Conservation (phyloP, 2,329 filamentous ascomycete species). For the Biscogniauxia mediterranea region DNA sequence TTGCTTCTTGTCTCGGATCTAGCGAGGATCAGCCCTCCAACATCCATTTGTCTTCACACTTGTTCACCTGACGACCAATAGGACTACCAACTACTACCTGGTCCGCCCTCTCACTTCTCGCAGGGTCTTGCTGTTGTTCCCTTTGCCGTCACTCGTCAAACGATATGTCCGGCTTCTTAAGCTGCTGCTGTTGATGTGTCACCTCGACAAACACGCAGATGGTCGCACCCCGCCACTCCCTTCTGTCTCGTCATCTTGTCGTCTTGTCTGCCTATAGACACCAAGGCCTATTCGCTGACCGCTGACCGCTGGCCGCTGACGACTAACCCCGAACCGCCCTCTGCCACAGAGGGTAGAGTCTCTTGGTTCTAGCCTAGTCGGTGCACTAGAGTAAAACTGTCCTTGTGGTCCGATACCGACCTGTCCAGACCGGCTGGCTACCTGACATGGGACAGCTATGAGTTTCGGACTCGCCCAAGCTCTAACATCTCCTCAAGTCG, state of each 20-base stretch:
- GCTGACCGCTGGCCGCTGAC: conserved; percentile 12
- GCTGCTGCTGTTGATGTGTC: conserved; percentile 20
- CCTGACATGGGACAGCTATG: conserved; percentile 23
- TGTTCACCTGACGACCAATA: neutral
- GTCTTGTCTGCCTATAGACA: conserved; percentile 9
- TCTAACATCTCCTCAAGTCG: conserved; percentile 15
- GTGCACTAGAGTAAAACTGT: conserved; percentile 23
- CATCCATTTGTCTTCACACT: neutral
- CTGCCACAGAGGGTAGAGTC: neutral
- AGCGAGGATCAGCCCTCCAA: neutral
- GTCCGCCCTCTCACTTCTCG: conserved; percentile 8
- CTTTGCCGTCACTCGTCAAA: conserved; percentile 9
- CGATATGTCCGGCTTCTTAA: conserved; percentile 9
- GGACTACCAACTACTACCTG: neutral
- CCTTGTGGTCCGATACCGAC: conserved; percentile 20
- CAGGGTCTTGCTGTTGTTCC: conserved; percentile 15
- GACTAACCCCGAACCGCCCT: neutral
- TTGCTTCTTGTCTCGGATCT: conserved; percentile 1
- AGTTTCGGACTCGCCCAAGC: conserved; percentile 16
- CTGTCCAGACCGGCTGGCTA: conserved; percentile 18
- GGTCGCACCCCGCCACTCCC: conserved; percentile 16
- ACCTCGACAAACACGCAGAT: conserved; percentile 23
- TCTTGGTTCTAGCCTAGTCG: conserved; percentile 21
- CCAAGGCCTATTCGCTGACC: conserved; percentile 18
- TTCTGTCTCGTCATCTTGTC: conserved; percentile 15